Base-by-base conservation (phyloP, 2,329 filamentous ascomycete species). In the Aureobasidium sp. region DNA sequence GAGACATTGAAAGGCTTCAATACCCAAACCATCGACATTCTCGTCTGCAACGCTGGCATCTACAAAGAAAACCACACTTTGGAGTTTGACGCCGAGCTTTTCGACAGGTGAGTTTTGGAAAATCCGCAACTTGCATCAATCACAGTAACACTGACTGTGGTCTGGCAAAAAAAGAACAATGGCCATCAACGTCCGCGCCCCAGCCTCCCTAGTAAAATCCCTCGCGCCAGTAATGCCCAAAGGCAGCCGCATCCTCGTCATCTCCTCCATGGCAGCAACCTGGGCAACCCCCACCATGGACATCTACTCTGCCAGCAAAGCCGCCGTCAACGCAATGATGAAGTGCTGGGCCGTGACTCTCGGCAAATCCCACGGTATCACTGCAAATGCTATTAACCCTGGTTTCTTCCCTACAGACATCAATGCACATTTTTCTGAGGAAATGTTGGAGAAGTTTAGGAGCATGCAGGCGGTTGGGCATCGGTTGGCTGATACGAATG, bases 21-120 rank as follows among this genome's bases (percentile, higher is more conserved):
- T 29, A 61, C 48, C 65, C 80, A 80, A 29, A 78, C 78, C 64
- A 81, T 87, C 65, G 84, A 88, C 72, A 78, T 86, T 41, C 65
- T 87, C 3, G 74, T 87, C 49, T 75, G 80, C 2, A 85, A 83
- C 64, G 83, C 84, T 0, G 85, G 79, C 20, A 37, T 63, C 14
- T 53, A 31, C 39, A 34, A 48, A 12, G 48, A 52, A 12, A 56
- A 45, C 11, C 47, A 61, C 39, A 52, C 59, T 0, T 29, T 61
- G 14, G 59, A 52, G 1, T 61, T 61, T 14, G 47, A 51, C 5
- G 17, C 37, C 6, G 48, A 44, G 11, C 7, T 52, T 2, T 61
- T 61, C 15, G 59, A 61, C 17, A 59, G 41, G 55, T 59, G 9
- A 59, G 55, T 37, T 25, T 37, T 25, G 22, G 22, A 25, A 25